phyloP scores from a whole-genome alignment of 83 land plant species.

The Picea mariana region DNA sequence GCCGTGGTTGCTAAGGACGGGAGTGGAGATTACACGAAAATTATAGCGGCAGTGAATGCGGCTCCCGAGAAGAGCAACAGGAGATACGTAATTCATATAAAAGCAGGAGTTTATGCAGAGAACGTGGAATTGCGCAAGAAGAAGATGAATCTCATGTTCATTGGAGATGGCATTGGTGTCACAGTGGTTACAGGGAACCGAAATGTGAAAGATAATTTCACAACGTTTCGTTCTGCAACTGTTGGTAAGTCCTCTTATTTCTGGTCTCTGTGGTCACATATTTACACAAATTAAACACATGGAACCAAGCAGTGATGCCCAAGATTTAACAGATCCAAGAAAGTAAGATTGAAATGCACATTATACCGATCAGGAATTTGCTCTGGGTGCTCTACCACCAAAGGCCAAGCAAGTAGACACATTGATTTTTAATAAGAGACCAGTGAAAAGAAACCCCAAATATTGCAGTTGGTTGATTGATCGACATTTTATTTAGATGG shows the following conservation, averaged over 20 bases:
- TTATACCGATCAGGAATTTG: too few relatives aligned
- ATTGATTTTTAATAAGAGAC: too few relatives aligned
- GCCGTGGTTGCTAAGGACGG: not conserved
- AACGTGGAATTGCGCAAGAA: not conserved
- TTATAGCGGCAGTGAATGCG: slow-evolving; percentile 16
- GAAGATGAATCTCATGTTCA: slow-evolving; percentile 13
- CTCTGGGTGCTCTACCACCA: too few relatives aligned
- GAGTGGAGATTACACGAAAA: not conserved
- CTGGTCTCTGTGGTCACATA: too few relatives aligned
- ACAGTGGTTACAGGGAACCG: slow-evolving; percentile 11
- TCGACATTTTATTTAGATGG: too few relatives aligned
- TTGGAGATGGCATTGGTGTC: slow-evolving; percentile 15
- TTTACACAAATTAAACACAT: too few relatives aligned
- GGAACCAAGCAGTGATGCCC: too few relatives aligned
- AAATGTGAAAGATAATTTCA: slow-evolving; percentile 2
- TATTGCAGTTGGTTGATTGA: too few relatives aligned
- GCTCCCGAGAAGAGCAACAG: slow-evolving; percentile 4
- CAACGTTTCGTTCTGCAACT: slow-evolving; percentile 23
- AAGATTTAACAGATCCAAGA: too few relatives aligned
- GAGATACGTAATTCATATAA: slow-evolving; percentile 10
- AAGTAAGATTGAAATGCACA: too few relatives aligned
- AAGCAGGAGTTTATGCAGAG: slow-evolving; percentile 17
- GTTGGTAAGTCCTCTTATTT: slow-evolving; percentile 30
- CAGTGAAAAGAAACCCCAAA: too few relatives aligned
- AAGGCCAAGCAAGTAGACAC: too few relatives aligned